These are phyloP conservation scores for Gnetum montanum DNA, from an alignment of 75 land plant species.

Conservation along the genomic window DNA sequence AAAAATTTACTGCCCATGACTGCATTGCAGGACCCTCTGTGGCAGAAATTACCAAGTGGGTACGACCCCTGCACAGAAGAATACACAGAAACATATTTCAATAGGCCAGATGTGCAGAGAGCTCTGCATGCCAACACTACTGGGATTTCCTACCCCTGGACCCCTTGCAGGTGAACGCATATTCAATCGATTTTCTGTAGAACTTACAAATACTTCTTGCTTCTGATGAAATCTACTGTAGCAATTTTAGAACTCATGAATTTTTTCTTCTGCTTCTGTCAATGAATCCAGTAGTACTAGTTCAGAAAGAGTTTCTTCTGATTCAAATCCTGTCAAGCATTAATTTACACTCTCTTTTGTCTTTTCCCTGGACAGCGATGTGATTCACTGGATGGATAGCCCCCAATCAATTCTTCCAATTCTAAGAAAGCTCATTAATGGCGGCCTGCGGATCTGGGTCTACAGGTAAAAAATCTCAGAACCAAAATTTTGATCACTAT, in stretches of 20 bases:
- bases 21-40: no score
- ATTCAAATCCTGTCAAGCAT: no score
- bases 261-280: no score
- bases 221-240: no score
- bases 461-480: constrained; percentile 45
- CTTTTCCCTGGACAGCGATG: constrained; percentile 22
- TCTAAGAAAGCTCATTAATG: constrained; percentile 38
- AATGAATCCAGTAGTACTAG: no score
- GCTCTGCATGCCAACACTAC: constrained; percentile 81
- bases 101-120: constrained; percentile 62
- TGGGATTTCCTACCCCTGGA: constrained; percentile 38
- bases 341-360: no score
- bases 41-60: constrained; percentile 28
- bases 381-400: constrained; percentile 42
- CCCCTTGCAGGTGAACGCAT: constrained; percentile 76
- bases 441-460: constrained; percentile 50
- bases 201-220: no score
- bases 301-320: no score
- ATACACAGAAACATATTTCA: constrained; percentile 47
- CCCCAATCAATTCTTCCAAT: constrained; percentile 32
- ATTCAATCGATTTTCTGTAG: no score
- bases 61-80: constrained; percentile 54
- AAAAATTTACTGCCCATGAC: no score
- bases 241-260: no score
- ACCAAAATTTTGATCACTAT: no score